Evolutionary conservation across 352 stramenopile genomes (phyloP).

Genomic region (Globisporangium mamillatum): DNA sequence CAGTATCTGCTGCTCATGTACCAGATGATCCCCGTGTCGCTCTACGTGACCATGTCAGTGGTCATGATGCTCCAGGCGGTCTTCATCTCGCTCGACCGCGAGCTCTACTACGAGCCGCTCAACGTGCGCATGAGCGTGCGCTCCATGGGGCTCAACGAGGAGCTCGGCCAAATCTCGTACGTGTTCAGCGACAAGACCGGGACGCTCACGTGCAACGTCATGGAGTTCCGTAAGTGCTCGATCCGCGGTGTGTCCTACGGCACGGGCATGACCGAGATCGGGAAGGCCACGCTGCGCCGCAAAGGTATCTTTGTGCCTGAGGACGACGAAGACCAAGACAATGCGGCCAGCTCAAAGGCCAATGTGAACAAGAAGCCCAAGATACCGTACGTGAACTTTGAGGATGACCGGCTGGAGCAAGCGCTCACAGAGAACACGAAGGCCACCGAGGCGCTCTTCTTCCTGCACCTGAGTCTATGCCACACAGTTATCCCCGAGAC

Average conservation of each 20-base stretch:
- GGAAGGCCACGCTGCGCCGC: slow-evolving; percentile 56
- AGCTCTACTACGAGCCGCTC: slow-evolving; percentile 91
- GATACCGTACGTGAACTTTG: slow-evolving; percentile 82
- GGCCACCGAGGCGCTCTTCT: slow-evolving; percentile 70
- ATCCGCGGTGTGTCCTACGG: slow-evolving; percentile 92
- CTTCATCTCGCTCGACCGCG: slow-evolving; percentile 90
- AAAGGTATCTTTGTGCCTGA: slow-evolving; percentile 59
- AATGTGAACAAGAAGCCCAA: slow-evolving; percentile 16
- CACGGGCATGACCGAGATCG: slow-evolving; percentile 80
- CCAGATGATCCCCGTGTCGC: slow-evolving; percentile 96
- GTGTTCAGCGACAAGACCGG: slow-evolving; percentile 94
- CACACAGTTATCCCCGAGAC: slow-evolving; percentile 75
- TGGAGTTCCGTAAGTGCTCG: slow-evolving; percentile 95
- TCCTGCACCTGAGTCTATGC: slow-evolving; percentile 78
- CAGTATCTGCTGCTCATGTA: slow-evolving; percentile 95
- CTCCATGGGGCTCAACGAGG: slow-evolving; percentile 86
- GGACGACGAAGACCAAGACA: slow-evolving; percentile 15
- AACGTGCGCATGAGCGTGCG: slow-evolving; percentile 87
- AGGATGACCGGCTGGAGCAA: slow-evolving; percentile 47
- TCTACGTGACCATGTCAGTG: slow-evolving; percentile 97
- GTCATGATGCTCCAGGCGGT: slow-evolving; percentile 94
- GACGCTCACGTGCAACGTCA: slow-evolving; percentile 92
- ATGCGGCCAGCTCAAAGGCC: neutral
- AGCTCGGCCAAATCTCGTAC: slow-evolving; percentile 91
- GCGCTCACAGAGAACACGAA: slow-evolving; percentile 23